Evolutionary conservation across 495 filamentous ascomycete genomes (phyloP), one percentile per base, ranked within the genome.

Genomic region (Aspergillus ellipticus): DNA sequence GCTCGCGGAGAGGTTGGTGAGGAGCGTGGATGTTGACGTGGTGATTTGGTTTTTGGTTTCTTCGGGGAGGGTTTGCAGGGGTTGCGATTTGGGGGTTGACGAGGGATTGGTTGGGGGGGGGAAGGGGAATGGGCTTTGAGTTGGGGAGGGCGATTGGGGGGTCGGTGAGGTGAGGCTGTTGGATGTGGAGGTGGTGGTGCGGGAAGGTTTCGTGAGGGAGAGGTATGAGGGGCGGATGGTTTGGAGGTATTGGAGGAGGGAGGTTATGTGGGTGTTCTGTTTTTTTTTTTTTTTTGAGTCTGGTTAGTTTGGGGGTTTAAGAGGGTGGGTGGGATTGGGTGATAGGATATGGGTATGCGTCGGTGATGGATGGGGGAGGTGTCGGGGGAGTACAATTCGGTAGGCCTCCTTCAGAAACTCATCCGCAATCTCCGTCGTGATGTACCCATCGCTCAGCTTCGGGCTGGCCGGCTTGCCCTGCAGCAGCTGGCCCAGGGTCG

Each of bases 361-460:
- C n/a, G n/a, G n/a, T n/a, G n/a, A 22, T 46, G 42, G 20, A 46
- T 16, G 20, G n/a, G n/a, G 7, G 41, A 19, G 7, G 19, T 46
- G 42, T n/a, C 43, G 20, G 28, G 45, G 42, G 51, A 31, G 29
- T 56, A 95, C 94, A 63, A 98, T 98, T 72, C 86, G 82, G 73
- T 96, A 90, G 46, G 94, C 94, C 76, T 97, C 95, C 71, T 94
- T 92, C 29, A 98, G 79, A 68, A 97, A 98, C 73, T 90, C 89
- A 67, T 97, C 90, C 49, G 89, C 75, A 31, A 73, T 77, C 56
- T 82, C 78, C 41, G 73, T 69, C 6, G 79, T 65, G 47, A 69
- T 68, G 22, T 53, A 48, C 22, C 17, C 58, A 21, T 15, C 42
- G 26, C 24, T 24, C 1, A 49, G 49, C 10, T 33, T 49, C 20